Percentiles rank a stretch among this genome's conserved stretches.
Evolutionary conservation across 225 moss, liverwort and hornwort species (phyloP).

Genomic region (Rhytidiadelphus loreus): DNA sequence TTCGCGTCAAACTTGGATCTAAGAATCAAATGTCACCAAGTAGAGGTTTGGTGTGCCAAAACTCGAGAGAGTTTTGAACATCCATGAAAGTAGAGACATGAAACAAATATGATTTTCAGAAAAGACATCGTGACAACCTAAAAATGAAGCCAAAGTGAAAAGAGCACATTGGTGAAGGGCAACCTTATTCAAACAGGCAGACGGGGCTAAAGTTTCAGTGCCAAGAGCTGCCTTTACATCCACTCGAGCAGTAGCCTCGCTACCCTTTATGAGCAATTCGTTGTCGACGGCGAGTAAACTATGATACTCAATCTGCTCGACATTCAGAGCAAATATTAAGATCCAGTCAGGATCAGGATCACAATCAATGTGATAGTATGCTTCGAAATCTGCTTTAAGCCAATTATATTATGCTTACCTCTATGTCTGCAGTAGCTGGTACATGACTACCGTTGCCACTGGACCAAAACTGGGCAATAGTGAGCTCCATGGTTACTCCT

Average conservation of each 20-base stretch:
- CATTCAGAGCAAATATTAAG: not conserved
- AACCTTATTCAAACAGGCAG: conserved; percentile 72
- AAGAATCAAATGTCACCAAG: not conserved
- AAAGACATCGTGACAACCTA: not conserved
- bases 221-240: conserved; percentile 81
- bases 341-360: not conserved
- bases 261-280: conserved; percentile 67
- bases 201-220: conserved; percentile 66
- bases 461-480: conserved; percentile 92
- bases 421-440: conserved; percentile 58
- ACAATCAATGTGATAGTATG: not conserved
- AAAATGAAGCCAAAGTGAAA: not conserved
- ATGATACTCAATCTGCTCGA: conserved; percentile 81
- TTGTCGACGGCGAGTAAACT: conserved; percentile 62
- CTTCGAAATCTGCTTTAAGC: not conserved
- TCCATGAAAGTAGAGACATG: not conserved
- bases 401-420: conserved; percentile 26
- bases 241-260: conserved; percentile 60
- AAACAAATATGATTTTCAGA: not conserved
- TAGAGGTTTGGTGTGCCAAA: not conserved
- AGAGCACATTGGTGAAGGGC: not conserved
- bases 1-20: not conserved
- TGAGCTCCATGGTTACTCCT: conserved; percentile 94
- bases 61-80: not conserved
- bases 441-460: conserved; percentile 89